A percentile compares a stretch with the other conserved stretches of the same genome.
Conservation (phyloP, 305 asterid species). For the Petunia hybrid region DNA sequence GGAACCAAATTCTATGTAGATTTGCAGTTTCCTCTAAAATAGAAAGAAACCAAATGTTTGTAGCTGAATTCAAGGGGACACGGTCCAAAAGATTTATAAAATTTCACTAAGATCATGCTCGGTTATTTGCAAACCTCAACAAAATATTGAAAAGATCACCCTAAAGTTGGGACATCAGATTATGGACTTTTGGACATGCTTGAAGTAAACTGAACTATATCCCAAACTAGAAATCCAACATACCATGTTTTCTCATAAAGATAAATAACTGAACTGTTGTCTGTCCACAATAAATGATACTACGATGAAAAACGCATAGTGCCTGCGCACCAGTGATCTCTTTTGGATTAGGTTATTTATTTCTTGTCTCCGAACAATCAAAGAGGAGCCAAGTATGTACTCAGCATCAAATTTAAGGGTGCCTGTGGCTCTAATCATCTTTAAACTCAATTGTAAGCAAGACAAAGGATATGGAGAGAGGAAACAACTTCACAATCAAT, state of each 20-base stretch:
- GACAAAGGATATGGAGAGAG: conserved; percentile 10
- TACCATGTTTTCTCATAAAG: not conserved
- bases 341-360: not conserved
- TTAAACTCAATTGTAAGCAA: not conserved
- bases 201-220: not conserved
- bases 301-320: not conserved
- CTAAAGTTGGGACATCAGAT: not conserved
- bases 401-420: not conserved
- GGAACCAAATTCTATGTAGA: conserved; percentile 8
- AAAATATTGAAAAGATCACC: not conserved
- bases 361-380: not conserved
- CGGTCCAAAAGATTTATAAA: not conserved
- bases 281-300: conserved; percentile 11
- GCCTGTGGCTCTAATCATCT: not conserved
- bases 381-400: not conserved
- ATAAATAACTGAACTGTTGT: not conserved
- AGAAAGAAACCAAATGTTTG: not conserved
- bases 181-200: not conserved
- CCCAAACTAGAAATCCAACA: conserved; percentile 21
- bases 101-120: not conserved
- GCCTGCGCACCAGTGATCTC: not conserved
- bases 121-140: not conserved
- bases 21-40: not conserved
- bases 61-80: not conserved
- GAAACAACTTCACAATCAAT: conserved; percentile 1